Base-by-base conservation (phyloP, 2,329 filamentous ascomycete genomes). In the Diaporthe sp. region DNA sequence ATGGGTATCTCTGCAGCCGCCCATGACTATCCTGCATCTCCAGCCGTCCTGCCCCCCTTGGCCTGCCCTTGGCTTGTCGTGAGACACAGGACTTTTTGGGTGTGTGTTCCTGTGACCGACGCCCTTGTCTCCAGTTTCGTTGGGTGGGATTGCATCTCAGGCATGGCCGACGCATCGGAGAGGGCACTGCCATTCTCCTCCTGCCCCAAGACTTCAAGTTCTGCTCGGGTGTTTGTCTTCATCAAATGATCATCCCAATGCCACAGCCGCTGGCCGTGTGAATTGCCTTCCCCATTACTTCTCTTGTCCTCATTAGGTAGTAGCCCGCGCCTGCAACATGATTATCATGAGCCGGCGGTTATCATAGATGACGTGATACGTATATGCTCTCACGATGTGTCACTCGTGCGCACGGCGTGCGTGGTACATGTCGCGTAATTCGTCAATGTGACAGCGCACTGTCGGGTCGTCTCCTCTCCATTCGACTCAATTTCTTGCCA, bases 381-480 rank as follows among this genome's bases (percentile, higher is more conserved):
- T 31, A 10, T 25, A 25, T 15, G 7, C 44, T 49, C 47, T 70
- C 65, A n/a, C 55, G n/a, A 31, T 31, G 15, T 39, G 15, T 53
- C 49, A 68, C 8, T 70, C 34, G 42, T 70, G 37, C 28, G 37
- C 28, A 28, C 9, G 37, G 65, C 34, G 34, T 51, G 34, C 15
- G 17, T 28, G 34, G 15, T 28, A 42, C 65, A 25, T 53, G 13
- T 55, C 65, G 65, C 65, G 13, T 70, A 39, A 70, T 15, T 70
- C 49, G 49, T 70, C 22, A 68, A 6, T 20, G 12, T 13, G 49
- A 55, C 34, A 70, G 47, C 47, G 31, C 1, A 28, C 2, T 28
- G 15, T 22, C 15, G 15, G 8, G 8, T 25, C 28, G 63, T 28
- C 31, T 34, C 15, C 37, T 42, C 25, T 31, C 20, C 37, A 17